These are phyloP conservation scores for Byssoonygena ceratinophila DNA, from an alignment of 2,329 filamentous ascomycete genomes.

Conservation along the genomic window DNA sequence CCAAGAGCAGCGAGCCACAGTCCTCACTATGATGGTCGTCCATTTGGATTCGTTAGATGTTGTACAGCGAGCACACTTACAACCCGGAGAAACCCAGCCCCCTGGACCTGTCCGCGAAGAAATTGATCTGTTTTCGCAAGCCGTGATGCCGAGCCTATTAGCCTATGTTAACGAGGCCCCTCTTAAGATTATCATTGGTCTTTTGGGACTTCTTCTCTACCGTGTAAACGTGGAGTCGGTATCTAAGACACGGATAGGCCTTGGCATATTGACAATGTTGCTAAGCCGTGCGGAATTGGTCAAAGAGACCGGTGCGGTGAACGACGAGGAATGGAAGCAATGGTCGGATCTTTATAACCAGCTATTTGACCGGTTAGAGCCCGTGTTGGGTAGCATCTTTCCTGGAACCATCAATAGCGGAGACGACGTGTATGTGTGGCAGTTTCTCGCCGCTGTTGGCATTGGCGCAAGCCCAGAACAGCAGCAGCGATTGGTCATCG, in stretches of 20 bases:
- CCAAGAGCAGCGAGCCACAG: constrained; percentile 80
- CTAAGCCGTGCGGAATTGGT: constrained; percentile 87
- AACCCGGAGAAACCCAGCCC: constrained; percentile 60
- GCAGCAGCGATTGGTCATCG: constrained; percentile 85
- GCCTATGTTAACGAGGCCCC: constrained; percentile 84
- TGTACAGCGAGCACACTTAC: constrained; percentile 66
- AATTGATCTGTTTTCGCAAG: constrained; percentile 77
- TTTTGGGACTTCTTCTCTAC: constrained; percentile 72
- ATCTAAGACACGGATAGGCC: constrained; percentile 74
- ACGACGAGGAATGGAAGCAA: constrained; percentile 64
- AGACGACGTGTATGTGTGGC: constrained; percentile 96
- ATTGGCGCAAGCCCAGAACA: constrained; percentile 89
- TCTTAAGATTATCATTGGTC: constrained; percentile 79
- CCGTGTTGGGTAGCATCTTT: constrained; percentile 74
- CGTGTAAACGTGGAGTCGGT: constrained; percentile 76
- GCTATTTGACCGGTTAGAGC: constrained; percentile 80
- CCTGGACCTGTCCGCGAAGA: constrained; percentile 74
- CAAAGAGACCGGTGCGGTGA: constrained; percentile 64
- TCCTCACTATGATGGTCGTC: constrained; percentile 89
- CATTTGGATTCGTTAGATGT: constrained; percentile 90
- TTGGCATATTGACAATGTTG: constrained; percentile 85
- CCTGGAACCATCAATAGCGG: constrained; percentile 79
- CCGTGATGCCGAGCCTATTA: constrained; percentile 83
- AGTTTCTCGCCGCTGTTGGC: constrained; percentile 89
- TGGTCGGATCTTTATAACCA: constrained; percentile 77